Evolutionary conservation across 768 basidiomycete genomes (phyloP).

Genomic region (Leucocoprinus leucothites): DNA sequence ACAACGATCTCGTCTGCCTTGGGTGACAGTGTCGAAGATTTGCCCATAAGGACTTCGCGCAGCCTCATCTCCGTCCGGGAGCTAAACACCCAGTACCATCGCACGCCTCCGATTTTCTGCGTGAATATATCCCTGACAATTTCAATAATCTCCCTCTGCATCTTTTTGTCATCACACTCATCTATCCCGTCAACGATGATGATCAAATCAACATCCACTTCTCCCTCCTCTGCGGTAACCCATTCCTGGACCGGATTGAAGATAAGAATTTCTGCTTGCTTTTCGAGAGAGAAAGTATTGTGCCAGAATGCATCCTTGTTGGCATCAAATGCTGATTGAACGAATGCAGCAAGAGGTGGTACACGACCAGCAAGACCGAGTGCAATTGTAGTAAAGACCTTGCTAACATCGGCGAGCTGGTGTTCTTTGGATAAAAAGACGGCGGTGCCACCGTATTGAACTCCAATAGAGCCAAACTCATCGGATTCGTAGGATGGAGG

Average conservation of each 20-base stretch:
- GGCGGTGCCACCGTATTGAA: too few relatives aligned
- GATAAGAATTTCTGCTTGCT: neutral
- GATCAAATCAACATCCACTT: slow-evolving; percentile 1
- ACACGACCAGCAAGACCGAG: neutral
- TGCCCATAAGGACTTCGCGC: too few relatives aligned
- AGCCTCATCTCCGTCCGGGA: too few relatives aligned
- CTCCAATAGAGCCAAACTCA: too few relatives aligned
- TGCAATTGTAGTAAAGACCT: neutral
- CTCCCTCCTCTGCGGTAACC: neutral
- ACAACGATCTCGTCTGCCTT: neutral
- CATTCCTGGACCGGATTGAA: slow-evolving; percentile 1
- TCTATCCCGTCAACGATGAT: slow-evolving; percentile 7
- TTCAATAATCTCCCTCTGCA: neutral
- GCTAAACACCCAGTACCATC: too few relatives aligned
- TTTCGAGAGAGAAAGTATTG: neutral
- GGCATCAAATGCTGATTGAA: slow-evolving; percentile 1
- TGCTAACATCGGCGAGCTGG: too few relatives aligned
- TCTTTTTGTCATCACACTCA: neutral
- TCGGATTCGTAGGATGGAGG: too few relatives aligned
- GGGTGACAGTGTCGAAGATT: neutral
- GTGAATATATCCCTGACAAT: neutral
- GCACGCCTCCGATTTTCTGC: too few relatives aligned
- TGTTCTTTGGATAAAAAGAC: too few relatives aligned
- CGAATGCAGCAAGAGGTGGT: neutral
- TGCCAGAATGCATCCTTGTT: neutral